These are phyloP conservation scores for Bisporella sp. DNA, from an alignment of 2,329 filamentous ascomycete species.

Conservation along the genomic window DNA sequence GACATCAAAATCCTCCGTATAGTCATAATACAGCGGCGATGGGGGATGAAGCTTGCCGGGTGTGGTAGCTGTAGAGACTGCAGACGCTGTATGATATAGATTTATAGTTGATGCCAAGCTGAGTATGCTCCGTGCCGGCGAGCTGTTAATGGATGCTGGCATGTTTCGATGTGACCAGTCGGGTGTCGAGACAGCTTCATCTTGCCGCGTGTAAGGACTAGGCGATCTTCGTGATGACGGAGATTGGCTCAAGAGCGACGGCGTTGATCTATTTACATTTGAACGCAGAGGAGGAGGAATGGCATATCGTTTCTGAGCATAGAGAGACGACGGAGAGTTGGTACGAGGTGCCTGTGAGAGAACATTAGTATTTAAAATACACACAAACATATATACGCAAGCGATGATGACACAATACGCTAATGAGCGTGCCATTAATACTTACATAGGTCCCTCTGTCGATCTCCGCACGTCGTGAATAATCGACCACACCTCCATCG, in stretches of 20 bases:
- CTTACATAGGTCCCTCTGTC: constrained; percentile 23
- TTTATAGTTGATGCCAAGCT: constrained; percentile 26
- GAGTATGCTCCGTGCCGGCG: constrained; percentile 23
- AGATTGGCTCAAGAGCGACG: constrained; percentile 20
- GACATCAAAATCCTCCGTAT: constrained; percentile 28
- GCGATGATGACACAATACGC: no score
- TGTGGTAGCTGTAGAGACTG: constrained; percentile 20
- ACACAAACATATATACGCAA: no score
- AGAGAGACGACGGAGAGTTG: constrained; percentile 24
- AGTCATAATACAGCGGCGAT: constrained; percentile 28
- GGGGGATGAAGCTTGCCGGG: constrained; percentile 18
- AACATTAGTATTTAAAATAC: not conserved
- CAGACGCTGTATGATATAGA: constrained; percentile 10
- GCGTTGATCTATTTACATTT: constrained; percentile 23
- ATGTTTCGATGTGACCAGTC: constrained; percentile 18
- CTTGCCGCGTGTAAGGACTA: constrained; percentile 15
- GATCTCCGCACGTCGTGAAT: constrained; percentile 27
- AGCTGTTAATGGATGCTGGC: constrained; percentile 19
- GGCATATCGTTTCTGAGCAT: constrained; percentile 21
- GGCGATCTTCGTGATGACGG: constrained; percentile 21
- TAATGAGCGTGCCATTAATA: constrained; percentile 1
- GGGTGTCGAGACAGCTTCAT: constrained; percentile 9
- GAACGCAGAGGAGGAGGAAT: constrained; percentile 18
- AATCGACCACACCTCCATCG: constrained; percentile 26
- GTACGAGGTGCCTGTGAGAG: constrained; percentile 13